Evolutionary conservation across 2,329 filamentous ascomycete genomes (phyloP), one percentile per base, ranked within the genome.

Genomic region (Aspergillus sp.): DNA sequence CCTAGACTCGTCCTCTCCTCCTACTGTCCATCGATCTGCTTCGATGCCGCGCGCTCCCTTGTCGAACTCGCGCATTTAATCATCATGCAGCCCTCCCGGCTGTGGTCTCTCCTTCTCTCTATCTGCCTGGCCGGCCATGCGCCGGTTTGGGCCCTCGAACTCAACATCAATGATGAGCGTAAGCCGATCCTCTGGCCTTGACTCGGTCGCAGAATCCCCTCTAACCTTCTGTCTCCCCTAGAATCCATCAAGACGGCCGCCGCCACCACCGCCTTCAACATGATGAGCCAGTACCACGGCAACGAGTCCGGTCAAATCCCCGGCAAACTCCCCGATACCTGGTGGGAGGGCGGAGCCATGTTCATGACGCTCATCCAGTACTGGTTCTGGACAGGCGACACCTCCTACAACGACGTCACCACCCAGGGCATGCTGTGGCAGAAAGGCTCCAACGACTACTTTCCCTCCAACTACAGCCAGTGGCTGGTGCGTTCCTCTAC

Each of bases 371-470:
- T 94, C 57, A 78, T 95, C 49, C 88, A 94, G 64, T 94, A 94
- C 69, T 95, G 89, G 88, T 88, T 86, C 66, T 89, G 90, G 67
- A 93, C 89, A 0, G 86, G 85, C 17, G 88, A 93, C 65, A 74
- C 79, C 3, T 79, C 80, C 31, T 94, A 88, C 74, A 91, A 91
- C 66, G 75, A 85, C 14, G 74, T 89, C 32, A 82, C 84, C 14
- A 80, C 78, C 32, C 78, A 88, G 58, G 91, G 82, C 11, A 79
- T 96, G 61, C 78, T 91, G 44, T 86, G 82, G 67, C 91, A 96
- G 71, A 84, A 87, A 49, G 89, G 89, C 49, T 79, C 88, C 64
- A 76, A 84, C 52, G 86, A 93, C 65, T 94, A 88, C 68, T 92
- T 93, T 85, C 88, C 90, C 4, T 77, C 80, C 31, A 78, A 79